phyloP scores from a whole-genome alignment of 176 grass and related monocot genomes.

The Dendrocalamus sinicus region DNA sequence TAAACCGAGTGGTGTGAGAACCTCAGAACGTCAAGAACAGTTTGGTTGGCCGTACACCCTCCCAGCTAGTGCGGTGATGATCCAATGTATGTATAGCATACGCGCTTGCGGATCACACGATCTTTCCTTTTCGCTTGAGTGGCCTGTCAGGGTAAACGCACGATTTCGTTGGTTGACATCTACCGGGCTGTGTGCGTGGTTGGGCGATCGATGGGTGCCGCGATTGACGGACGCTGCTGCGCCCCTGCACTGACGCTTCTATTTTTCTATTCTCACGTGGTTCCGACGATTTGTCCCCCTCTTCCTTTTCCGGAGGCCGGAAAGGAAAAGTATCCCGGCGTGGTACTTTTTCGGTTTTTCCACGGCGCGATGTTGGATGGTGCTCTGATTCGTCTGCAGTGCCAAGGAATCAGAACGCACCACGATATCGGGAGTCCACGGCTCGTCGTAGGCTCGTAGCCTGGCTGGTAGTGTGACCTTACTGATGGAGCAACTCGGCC shows the following conservation, averaged over 20 bases:
- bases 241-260: not conserved
- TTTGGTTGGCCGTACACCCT: slow-evolving; percentile 31
- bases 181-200: not conserved
- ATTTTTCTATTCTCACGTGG: not conserved
- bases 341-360: not conserved
- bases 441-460: too few relatives aligned
- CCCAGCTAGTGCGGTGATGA: not conserved
- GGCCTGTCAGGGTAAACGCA: not conserved
- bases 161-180: slow-evolving; percentile 21
- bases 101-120: not conserved
- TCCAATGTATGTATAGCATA: not conserved
- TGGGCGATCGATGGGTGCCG: slow-evolving; percentile 11
- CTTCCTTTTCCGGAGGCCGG: not conserved
- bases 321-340: not conserved
- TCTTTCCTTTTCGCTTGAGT: not conserved
- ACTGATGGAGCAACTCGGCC: not conserved
- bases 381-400: not conserved
- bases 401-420: not conserved
- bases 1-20: not conserved
- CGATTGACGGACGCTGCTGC: slow-evolving; percentile 36
- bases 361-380: not conserved
- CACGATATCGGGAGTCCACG: too few relatives aligned
- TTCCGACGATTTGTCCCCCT: slow-evolving; percentile 3
- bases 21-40: not conserved
- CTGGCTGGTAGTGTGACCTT: too few relatives aligned